These are phyloP conservation scores for Mycena galopus DNA, from an alignment of 768 basidiomycete genomes.

Conservation along the genomic window DNA sequence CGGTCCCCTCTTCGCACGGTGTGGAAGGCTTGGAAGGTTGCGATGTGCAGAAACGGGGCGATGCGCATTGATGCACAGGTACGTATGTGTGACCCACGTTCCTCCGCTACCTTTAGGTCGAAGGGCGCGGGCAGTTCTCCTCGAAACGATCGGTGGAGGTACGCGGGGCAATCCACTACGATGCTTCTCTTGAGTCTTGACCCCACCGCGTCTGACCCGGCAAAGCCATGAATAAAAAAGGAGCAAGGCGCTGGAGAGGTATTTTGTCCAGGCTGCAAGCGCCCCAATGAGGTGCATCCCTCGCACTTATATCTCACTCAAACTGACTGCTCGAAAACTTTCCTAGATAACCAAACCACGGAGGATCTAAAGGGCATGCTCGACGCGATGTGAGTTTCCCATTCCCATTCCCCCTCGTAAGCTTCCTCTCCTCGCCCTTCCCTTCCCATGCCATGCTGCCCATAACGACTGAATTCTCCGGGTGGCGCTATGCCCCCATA, in stretches of 20 bases:
- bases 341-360: background rate
- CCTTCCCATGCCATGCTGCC: background rate
- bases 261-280: background rate
- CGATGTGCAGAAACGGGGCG: too few species aligned
- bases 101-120: too few species aligned
- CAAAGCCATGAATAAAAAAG: background rate
- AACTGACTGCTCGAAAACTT: background rate
- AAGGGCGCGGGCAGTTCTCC: too few species aligned
- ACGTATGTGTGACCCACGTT: too few species aligned
- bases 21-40: too few species aligned
- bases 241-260: background rate
- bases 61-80: too few species aligned
- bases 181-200: too few species aligned
- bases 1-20: too few species aligned
- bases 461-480: background rate
- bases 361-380: background rate
- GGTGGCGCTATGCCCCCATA: background rate
- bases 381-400: background rate
- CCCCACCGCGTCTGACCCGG: background rate
- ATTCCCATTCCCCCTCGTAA: background rate
- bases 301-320: background rate
- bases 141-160: too few species aligned
- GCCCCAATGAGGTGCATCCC: background rate
- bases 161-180: too few species aligned
- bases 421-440: background rate